Evolutionary conservation across 78 protist genomes (phyloP).

Genomic region (Protostelium mycophagum): DNA sequence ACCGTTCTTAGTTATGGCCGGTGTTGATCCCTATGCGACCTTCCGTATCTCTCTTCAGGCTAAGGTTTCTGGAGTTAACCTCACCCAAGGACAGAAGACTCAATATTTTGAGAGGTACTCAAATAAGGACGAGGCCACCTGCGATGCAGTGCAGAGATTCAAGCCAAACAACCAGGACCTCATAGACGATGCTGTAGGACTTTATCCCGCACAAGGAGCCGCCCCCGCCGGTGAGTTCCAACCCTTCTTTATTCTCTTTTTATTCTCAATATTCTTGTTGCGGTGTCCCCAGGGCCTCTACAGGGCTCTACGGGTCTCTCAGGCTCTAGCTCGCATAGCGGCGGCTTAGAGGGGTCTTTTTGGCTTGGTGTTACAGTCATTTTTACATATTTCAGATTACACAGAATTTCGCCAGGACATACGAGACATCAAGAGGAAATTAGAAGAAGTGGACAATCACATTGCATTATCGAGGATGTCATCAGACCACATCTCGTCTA

Average conservation of each 20-base stretch:
- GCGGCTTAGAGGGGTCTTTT: slow-evolving; percentile 2
- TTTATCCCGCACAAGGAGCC: neutral
- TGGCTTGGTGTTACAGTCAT: neutral
- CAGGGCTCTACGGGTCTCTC: neutral
- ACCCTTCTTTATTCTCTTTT: neutral
- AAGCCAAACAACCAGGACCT: no score
- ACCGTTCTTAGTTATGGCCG: slow-evolving; percentile 1
- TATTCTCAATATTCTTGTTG: neutral
- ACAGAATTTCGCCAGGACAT: slow-evolving; percentile 1
- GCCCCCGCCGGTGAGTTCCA: neutral
- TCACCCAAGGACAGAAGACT: no score
- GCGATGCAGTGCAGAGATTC: no score
- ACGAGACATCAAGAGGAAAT: slow-evolving; percentile 1
- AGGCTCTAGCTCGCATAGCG: slow-evolving; percentile 1
- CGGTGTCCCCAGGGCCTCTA: neutral
- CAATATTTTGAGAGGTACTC: no score
- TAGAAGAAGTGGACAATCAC: neutral
- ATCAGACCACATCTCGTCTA: neutral
- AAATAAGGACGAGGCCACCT: no score
- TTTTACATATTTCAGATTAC: neutral
- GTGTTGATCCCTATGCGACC: slow-evolving; percentile 2
- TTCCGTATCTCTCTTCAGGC: slow-evolving; percentile 1
- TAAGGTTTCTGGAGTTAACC: no score
- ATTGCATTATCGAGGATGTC: slow-evolving; percentile 1
- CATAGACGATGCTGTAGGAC: neutral